A percentile compares a stretch with the other conserved stretches of the same genome.
Conservation (phyloP, 1,284 basidiomycete genomes). For the Meira miltonrushii region DNA sequence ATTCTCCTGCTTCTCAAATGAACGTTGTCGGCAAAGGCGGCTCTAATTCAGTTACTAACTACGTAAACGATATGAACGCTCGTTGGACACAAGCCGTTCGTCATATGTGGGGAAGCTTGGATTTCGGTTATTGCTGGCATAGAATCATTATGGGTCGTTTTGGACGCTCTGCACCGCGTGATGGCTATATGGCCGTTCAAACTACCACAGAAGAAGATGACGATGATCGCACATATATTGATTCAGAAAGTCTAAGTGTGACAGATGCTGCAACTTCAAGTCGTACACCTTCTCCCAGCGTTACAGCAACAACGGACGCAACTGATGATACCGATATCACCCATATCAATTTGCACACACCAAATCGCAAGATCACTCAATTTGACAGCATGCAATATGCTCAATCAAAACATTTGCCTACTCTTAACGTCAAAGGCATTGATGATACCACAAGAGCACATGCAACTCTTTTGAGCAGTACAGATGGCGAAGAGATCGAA, state of each 20-base stretch:
- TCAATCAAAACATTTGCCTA: neutral
- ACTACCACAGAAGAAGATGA: constrained; percentile 9
- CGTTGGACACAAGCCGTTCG: constrained; percentile 50
- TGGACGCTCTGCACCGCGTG: constrained; percentile 14
- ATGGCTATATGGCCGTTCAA: constrained; percentile 12
- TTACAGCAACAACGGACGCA: constrained; percentile 13
- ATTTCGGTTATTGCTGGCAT: constrained; percentile 37
- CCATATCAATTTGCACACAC: neutral
- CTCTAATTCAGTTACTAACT: constrained; percentile 27
- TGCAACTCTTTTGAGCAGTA: neutral
- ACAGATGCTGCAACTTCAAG: constrained; percentile 7
- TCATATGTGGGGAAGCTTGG: constrained; percentile 43
- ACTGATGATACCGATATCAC: constrained; percentile 2
- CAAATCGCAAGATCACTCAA: neutral
- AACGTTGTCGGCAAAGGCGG: constrained; percentile 42
- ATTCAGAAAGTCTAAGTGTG: neutral
- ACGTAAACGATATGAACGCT: constrained; percentile 42
- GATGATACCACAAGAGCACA: neutral
- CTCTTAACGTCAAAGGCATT: neutral
- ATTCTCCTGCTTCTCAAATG: constrained; percentile 50
- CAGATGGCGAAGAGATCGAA: constrained; percentile 1
- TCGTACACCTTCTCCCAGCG: constrained; percentile 13
- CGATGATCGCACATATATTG: neutral
- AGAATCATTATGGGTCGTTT: constrained; percentile 37
- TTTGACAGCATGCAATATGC: neutral